Percentiles rank a stretch among this genome's conserved stretches.
Evolutionary conservation across 176 grass and related monocot genomes (phyloP).

Genomic region (Paspalum vaginatum): DNA sequence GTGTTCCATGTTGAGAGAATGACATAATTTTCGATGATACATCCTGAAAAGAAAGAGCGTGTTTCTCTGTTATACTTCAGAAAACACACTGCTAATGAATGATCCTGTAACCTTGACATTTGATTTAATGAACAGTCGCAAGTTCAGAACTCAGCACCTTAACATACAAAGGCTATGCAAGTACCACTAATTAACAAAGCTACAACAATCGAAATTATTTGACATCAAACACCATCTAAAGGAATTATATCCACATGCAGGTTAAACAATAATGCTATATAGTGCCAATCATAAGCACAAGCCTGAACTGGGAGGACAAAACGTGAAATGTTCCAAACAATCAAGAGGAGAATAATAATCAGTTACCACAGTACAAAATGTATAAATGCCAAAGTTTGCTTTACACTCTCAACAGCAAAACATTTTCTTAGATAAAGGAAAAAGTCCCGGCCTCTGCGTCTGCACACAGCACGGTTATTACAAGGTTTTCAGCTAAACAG

Average conservation of each 20-base stretch:
- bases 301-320: constrained; percentile 18
- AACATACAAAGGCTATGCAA: neutral
- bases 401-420: neutral
- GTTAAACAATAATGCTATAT: neutral
- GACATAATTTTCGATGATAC: constrained; percentile 92
- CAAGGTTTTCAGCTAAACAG: too few species aligned
- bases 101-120: neutral
- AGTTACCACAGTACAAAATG: constrained; percentile 14
- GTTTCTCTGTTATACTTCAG: neutral
- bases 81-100: constrained; percentile 5
- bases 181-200: neutral
- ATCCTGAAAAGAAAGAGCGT: constrained; percentile 62
- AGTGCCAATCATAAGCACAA: neutral
- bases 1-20: constrained; percentile 86
- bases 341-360: neutral
- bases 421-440: constrained; percentile 3
- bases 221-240: neutral
- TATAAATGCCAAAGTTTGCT: neutral
- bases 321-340: constrained; percentile 14
- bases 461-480: too few species aligned
- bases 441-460: neutral
- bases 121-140: neutral
- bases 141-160: constrained; percentile 18
- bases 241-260: neutral
- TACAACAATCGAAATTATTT: neutral